Conservation (phyloP, 768 basidiomycete species). For the Omphalotus guepiniiformis region DNA sequence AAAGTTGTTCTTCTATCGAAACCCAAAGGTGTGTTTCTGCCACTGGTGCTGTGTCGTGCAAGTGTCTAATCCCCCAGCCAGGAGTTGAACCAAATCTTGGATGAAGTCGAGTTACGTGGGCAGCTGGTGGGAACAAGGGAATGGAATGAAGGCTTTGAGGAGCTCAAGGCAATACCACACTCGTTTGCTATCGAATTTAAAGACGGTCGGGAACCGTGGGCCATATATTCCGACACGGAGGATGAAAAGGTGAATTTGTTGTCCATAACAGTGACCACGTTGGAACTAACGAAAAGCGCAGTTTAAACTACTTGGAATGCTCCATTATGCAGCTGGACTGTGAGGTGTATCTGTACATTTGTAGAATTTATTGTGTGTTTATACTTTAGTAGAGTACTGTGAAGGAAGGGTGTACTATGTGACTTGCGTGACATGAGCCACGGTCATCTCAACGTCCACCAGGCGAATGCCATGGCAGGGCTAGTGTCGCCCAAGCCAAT, state of each 20-base stretch:
- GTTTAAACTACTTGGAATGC: conserved; percentile 44
- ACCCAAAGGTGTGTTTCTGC: conserved; percentile 38
- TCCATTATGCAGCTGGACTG: conserved; percentile 40
- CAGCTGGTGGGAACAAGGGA: conserved; percentile 46
- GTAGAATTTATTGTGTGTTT: not conserved
- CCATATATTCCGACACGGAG: conserved; percentile 58
- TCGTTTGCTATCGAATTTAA: conserved; percentile 65
- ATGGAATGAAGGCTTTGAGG: conserved; percentile 66
- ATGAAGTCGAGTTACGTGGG: conserved; percentile 44
- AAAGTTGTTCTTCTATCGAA: conserved; percentile 45
- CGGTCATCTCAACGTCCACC: no score
- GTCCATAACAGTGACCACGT: not conserved
- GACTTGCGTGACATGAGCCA: no score
- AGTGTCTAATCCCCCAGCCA: conserved; percentile 15
- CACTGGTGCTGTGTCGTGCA: not conserved
- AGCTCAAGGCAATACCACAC: conserved; percentile 58
- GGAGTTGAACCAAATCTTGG: conserved; percentile 36
- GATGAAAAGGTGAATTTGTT: conserved; percentile 49
- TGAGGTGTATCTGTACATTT: conserved; percentile 14
- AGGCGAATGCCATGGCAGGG: conserved; percentile 59
- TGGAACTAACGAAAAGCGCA: conserved; percentile 17
- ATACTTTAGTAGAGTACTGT: no score
- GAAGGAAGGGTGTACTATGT: no score
- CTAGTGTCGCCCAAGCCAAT: conserved; percentile 59
- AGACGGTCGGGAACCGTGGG: conserved; percentile 45